Base-by-base conservation (phyloP, 75 land plant species). In the Pinus taeda region DNA sequence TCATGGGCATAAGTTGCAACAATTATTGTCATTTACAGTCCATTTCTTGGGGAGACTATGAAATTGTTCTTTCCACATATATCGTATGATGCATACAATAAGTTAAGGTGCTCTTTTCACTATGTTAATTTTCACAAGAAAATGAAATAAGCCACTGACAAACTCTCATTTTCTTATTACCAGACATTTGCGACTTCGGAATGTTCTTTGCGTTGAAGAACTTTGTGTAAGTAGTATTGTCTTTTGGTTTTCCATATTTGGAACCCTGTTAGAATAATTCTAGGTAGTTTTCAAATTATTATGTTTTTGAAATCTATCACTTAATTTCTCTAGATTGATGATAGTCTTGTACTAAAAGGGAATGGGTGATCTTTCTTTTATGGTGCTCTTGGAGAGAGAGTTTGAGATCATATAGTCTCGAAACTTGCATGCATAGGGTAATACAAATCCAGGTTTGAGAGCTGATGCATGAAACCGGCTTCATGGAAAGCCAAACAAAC, bases 131-230 rank as follows among this genome's bases (percentile, higher is more conserved):
- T 61, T 61, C 26, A 22, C 12, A 22, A 61, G 64, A 61, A 61
- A 13, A 61, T 26, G 13, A 61, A 61, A 61, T 6, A 39, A 20
- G 39, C 17, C 49, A 67, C 30, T 64, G 13, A 29, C n/a, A 15
- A 39, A 9, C 37, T 20, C 45, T 18, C 45, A 18, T 67, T 67
- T 67, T 39, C 45, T 67, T 67, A 3, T 37, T 67, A 29, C 22
- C 71, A 67, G 71, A n/a, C n/a, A n/a, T n/a, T n/a, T n/a, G n/a
- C n/a, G n/a, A n/a, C n/a, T n/a, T n/a, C n/a, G n/a, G n/a, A 67
- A 39, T 39, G 71, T 67, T 2, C 39, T 67, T 18, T 67, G 71
- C 7, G 45, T 36, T 67, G 71, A 67, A 67, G 71, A 67, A 67
- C 5, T 67, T 4, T 67, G 49, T 67, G 71, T 67, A 67, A 67